Evolutionary conservation across 345 rosid genomes (phyloP).

Genomic region (Reutealis trisperma): DNA sequence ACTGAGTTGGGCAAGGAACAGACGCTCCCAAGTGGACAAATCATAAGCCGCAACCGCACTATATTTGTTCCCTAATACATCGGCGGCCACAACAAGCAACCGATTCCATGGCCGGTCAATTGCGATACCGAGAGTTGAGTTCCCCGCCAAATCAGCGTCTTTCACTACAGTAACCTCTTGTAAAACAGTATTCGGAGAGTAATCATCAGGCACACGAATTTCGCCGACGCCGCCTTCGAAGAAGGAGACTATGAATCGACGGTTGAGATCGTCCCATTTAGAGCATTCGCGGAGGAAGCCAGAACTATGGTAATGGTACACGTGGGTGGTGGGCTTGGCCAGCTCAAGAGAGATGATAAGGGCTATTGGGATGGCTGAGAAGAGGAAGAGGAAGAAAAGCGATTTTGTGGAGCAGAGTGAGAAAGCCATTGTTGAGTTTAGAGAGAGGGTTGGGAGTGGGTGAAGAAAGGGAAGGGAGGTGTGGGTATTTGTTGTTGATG

Average conservation of each 20-base stretch:
- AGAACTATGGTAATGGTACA: constrained; percentile 67
- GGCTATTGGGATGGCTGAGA: constrained; percentile 72
- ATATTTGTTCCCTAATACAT: constrained; percentile 55
- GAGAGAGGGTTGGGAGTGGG: neutral
- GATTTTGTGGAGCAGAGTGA: constrained; percentile 41
- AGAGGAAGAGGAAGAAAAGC: constrained; percentile 43
- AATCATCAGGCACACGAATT: constrained; percentile 48
- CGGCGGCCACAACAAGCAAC: constrained; percentile 66
- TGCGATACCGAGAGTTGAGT: constrained; percentile 64
- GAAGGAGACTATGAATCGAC: constrained; percentile 78
- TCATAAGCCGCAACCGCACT: constrained; percentile 83
- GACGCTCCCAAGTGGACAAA: constrained; percentile 73
- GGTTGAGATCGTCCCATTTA: constrained; percentile 76
- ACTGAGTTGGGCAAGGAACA: constrained; percentile 65
- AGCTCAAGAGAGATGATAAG: constrained; percentile 61
- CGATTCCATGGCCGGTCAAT: constrained; percentile 72
- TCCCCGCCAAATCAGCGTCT: constrained; percentile 68
- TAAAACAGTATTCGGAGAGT: constrained; percentile 29
- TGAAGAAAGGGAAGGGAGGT: neutral
- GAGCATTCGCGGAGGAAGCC: constrained; percentile 82
- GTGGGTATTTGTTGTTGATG: neutral
- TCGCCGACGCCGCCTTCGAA: constrained; percentile 77
- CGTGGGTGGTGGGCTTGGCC: constrained; percentile 57
- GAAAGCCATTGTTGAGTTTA: constrained; percentile 24
- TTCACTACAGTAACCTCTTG: constrained; percentile 59